phyloP scores from a whole-genome alignment of 1,284 basidiomycete species.

The Tilletiopsis washingtonensis region DNA sequence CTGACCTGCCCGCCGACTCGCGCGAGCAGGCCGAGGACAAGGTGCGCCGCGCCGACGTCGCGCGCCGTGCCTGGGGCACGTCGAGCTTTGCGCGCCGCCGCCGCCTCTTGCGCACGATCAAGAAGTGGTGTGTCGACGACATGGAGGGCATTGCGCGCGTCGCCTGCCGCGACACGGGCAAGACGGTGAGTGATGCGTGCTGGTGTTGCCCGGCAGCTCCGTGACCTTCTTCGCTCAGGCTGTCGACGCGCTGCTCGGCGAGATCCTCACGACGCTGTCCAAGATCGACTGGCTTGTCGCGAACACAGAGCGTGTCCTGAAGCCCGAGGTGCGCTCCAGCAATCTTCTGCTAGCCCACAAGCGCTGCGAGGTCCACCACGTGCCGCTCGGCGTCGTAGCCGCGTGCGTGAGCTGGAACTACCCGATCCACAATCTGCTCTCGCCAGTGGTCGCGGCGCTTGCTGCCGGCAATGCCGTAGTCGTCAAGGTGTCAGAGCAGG shows the following conservation, averaged over 20 bases:
- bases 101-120: slow-evolving; percentile 71
- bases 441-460: slow-evolving; percentile 79
- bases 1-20: slow-evolving; percentile 62
- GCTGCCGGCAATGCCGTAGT: slow-evolving; percentile 86
- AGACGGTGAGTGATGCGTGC: slow-evolving; percentile 60
- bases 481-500: slow-evolving; percentile 62
- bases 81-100: slow-evolving; percentile 70
- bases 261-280: slow-evolving; percentile 35
- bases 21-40: slow-evolving; percentile 62
- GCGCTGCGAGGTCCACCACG: slow-evolving; percentile 65
- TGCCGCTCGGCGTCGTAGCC: slow-evolving; percentile 85
- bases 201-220: background rate
- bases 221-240: slow-evolving; percentile 9
- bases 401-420: slow-evolving; percentile 80
- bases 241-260: slow-evolving; percentile 53
- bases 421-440: slow-evolving; percentile 78
- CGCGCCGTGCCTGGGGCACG: slow-evolving; percentile 64
- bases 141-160: slow-evolving; percentile 76
- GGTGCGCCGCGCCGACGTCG: slow-evolving; percentile 60
- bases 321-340: slow-evolving; percentile 45
- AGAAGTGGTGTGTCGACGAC: slow-evolving; percentile 83
- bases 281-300: slow-evolving; percentile 42
- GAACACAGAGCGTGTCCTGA: slow-evolving; percentile 25
- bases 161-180: slow-evolving; percentile 90
- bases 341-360: slow-evolving; percentile 82